Evolutionary conservation across 495 filamentous ascomycete genomes (phyloP).

Genomic region (Daldinia decipiens): DNA sequence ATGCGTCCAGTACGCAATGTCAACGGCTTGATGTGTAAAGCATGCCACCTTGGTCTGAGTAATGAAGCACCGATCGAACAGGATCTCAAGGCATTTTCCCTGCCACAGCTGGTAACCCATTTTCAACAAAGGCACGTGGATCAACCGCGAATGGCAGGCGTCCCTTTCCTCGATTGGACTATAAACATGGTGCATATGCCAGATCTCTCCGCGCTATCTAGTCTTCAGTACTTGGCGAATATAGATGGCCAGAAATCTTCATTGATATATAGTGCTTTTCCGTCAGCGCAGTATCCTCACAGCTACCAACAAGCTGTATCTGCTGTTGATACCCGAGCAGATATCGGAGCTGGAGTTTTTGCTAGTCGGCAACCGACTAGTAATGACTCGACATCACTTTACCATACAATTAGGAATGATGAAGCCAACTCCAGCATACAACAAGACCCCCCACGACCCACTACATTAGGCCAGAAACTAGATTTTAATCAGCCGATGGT

Average conservation of each 20-base stretch:
- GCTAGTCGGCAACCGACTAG: slow-evolving; percentile 9
- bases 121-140: slow-evolving; percentile 70
- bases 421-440: neutral
- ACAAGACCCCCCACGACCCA: slow-evolving; percentile 11
- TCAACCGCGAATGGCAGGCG: slow-evolving; percentile 43
- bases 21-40: slow-evolving; percentile 71
- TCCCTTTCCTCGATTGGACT: slow-evolving; percentile 66
- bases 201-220: slow-evolving; percentile 59
- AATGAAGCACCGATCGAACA: slow-evolving; percentile 47
- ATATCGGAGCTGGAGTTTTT: neutral
- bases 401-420: slow-evolving; percentile 2
- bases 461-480: neutral
- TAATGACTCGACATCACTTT: neutral
- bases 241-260: slow-evolving; percentile 66
- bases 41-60: slow-evolving; percentile 59
- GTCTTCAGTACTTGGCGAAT: slow-evolving; percentile 58
- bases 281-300: slow-evolving; percentile 46
- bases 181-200: slow-evolving; percentile 77
- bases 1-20: slow-evolving; percentile 75
- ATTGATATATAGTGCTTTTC: slow-evolving; percentile 69
- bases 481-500: neutral
- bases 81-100: slow-evolving; percentile 64
- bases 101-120: slow-evolving; percentile 72
- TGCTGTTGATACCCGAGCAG: neutral
- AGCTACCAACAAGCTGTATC: slow-evolving; percentile 9